Evolutionary conservation across 2,329 filamentous ascomycete species (phyloP).

Genomic region (Orbilia brochopaga): DNA sequence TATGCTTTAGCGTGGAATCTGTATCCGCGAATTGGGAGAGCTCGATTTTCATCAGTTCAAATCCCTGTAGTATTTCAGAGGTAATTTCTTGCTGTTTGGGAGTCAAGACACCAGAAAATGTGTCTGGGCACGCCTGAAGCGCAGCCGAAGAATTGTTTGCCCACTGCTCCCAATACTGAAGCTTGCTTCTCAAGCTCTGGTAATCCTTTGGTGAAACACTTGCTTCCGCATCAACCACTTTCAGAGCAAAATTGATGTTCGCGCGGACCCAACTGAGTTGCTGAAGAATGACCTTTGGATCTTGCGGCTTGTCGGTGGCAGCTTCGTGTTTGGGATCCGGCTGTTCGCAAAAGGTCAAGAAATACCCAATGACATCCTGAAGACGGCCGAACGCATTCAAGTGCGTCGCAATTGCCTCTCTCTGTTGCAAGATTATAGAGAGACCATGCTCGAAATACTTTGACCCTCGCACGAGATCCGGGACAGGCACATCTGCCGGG

Average conservation of each 20-base stretch:
- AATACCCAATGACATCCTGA: constrained; percentile 56
- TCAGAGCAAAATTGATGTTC: constrained; percentile 34
- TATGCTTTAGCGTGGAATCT: constrained; percentile 23
- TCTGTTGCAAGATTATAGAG: constrained; percentile 68
- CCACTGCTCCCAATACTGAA: constrained; percentile 31
- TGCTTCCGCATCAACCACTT: constrained; percentile 33
- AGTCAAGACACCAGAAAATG: constrained; percentile 25
- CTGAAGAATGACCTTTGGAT: neutral
- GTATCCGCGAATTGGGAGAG: constrained; percentile 12
- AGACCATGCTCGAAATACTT: constrained; percentile 88
- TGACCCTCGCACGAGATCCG: constrained; percentile 78
- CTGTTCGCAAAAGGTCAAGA: constrained; percentile 13
- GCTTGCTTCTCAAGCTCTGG: constrained; percentile 11
- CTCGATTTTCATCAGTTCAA: constrained; percentile 14
- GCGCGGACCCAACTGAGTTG: constrained; percentile 26
- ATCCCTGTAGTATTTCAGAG: constrained; percentile 5
- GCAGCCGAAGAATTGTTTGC: neutral
- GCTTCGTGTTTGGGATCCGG: neutral
- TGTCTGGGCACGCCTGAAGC: constrained; percentile 11
- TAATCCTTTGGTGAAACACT: constrained; percentile 26
- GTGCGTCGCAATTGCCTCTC: constrained; percentile 61
- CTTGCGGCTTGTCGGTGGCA: neutral
- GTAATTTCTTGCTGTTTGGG: constrained; percentile 3
- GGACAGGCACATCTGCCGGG: constrained; percentile 80
- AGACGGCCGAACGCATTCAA: constrained; percentile 59